Evolutionary conservation across 2,329 filamentous ascomycete genomes (phyloP).

Genomic region (Botryotinia narcissicola): DNA sequence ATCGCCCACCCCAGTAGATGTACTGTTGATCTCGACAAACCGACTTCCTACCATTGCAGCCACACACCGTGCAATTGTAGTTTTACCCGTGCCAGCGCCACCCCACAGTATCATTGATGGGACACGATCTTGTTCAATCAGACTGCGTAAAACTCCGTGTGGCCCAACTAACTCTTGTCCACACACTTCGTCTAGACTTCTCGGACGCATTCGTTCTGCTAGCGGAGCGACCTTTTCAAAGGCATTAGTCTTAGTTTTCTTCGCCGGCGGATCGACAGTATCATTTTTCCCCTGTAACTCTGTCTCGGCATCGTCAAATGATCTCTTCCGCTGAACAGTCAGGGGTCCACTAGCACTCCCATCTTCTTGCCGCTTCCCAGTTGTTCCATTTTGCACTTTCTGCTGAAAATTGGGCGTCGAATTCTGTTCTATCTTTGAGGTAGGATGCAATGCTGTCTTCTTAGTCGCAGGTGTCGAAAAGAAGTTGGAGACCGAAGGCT

Average conservation of each 20-base stretch:
- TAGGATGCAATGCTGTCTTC: conserved; percentile 41
- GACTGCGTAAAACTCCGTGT: conserved; percentile 75
- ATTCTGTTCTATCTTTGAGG: conserved; percentile 37
- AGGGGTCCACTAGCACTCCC: conserved; percentile 29
- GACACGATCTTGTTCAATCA: conserved; percentile 82
- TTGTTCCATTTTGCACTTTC: conserved; percentile 37
- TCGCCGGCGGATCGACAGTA: conserved; percentile 42
- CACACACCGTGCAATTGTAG: conserved; percentile 88
- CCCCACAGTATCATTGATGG: conserved; percentile 97
- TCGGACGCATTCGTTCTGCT: conserved; percentile 90
- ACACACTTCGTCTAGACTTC: conserved; percentile 77
- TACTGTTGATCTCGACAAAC: conserved; percentile 96
- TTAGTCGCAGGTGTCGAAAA: conserved; percentile 62
- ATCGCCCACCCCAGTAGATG: conserved; percentile 80
- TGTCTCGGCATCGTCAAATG: conserved; percentile 33
- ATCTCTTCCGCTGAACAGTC: conserved; percentile 34
- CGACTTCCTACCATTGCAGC: conserved; percentile 77
- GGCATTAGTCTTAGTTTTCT: conserved; percentile 64
- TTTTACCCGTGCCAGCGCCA: conserved; percentile 77
- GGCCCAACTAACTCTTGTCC: conserved; percentile 90
- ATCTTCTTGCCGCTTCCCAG: conserved; percentile 30
- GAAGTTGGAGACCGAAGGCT: conserved; percentile 52
- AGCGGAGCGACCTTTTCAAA: conserved; percentile 74
- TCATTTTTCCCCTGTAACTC: conserved; percentile 24
- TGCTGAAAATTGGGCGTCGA: conserved; percentile 38